Conservation (phyloP, 139 green algal species). For the Parachlorella kessleri region DNA sequence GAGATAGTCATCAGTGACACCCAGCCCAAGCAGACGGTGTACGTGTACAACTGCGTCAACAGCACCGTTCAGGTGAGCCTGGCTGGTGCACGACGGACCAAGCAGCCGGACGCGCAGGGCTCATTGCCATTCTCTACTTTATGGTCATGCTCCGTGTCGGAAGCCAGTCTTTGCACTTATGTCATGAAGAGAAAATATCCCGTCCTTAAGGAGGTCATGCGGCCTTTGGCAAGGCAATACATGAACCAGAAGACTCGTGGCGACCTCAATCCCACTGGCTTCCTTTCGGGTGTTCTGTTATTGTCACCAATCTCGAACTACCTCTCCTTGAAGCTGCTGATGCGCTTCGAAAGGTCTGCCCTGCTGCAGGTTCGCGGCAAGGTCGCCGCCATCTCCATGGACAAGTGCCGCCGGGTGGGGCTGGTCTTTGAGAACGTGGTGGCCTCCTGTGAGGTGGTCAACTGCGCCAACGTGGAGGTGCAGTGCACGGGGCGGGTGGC, state of each 20-base stretch:
- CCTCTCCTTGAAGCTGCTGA: too few species aligned
- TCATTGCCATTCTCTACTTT: too few species aligned
- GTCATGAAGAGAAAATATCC: too few species aligned
- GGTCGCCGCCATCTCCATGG: conserved; percentile 94
- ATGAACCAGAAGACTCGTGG: too few species aligned
- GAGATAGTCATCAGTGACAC: conserved; percentile 72
- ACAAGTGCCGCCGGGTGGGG: conserved; percentile 79
- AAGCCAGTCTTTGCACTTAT: too few species aligned
- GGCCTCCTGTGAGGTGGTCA: conserved; percentile 85
- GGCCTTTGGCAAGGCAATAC: too few species aligned
- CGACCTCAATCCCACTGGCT: neutral
- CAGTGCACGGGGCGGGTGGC: conserved; percentile 79
- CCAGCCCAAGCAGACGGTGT: conserved; percentile 83
- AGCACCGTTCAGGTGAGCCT: conserved; percentile 71
- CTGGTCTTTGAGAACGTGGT: conserved; percentile 90
- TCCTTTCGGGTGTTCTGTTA: neutral
- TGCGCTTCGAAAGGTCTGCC: too few species aligned
- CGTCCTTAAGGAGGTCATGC: too few species aligned
- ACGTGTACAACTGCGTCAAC: conserved; percentile 90
- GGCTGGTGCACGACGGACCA: too few species aligned
- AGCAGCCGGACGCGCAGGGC: too few species aligned
- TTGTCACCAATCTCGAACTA: neutral
- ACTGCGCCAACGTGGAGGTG: conserved; percentile 79
- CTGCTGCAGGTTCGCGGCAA: conserved; percentile 78
- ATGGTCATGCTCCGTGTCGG: too few species aligned